A percentile compares a stretch with the other conserved stretches of the same genome.
phyloP scores from a whole-genome alignment of 2,329 filamentous ascomycete species.

The Bisporella sp. region DNA sequence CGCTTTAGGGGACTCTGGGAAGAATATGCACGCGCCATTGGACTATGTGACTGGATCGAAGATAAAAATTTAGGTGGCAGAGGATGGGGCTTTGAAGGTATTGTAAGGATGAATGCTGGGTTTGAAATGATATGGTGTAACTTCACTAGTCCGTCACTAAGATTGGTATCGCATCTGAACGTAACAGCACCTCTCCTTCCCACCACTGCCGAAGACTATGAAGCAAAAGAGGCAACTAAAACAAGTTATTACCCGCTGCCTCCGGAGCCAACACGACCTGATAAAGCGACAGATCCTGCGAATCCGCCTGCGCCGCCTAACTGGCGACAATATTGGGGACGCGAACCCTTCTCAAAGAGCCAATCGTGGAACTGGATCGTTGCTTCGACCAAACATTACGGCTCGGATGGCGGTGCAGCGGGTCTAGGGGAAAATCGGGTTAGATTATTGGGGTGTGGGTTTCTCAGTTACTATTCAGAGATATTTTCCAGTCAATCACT shows the following conservation, averaged over 20 bases:
- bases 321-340: conserved; percentile 23
- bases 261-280: conserved; percentile 30
- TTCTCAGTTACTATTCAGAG: conserved; percentile 39
- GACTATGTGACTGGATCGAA: conserved; percentile 39
- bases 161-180: conserved; percentile 37
- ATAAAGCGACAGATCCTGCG: conserved; percentile 29
- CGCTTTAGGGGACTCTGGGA: conserved; percentile 31
- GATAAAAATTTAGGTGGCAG: conserved; percentile 33
- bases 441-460: conserved; percentile 33
- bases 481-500: conserved; percentile 26
- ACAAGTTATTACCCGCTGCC: conserved; percentile 32
- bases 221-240: conserved; percentile 2
- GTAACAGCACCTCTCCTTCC: conserved; percentile 36
- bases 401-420: conserved; percentile 30
- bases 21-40: conserved; percentile 41
- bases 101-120: conserved; percentile 44
- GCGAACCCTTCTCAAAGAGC: conserved; percentile 34
- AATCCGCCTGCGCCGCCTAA: conserved; percentile 30
- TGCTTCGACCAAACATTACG: conserved; percentile 37
- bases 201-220: background rate
- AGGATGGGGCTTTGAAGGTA: conserved; percentile 42
- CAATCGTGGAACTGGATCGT: conserved; percentile 39
- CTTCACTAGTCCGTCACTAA: conserved; percentile 36
- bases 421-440: conserved; percentile 37
- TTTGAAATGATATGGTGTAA: conserved; percentile 48